phyloP scores from a whole-genome alignment of 441 rosid species.

The Geranium incanum region DNA sequence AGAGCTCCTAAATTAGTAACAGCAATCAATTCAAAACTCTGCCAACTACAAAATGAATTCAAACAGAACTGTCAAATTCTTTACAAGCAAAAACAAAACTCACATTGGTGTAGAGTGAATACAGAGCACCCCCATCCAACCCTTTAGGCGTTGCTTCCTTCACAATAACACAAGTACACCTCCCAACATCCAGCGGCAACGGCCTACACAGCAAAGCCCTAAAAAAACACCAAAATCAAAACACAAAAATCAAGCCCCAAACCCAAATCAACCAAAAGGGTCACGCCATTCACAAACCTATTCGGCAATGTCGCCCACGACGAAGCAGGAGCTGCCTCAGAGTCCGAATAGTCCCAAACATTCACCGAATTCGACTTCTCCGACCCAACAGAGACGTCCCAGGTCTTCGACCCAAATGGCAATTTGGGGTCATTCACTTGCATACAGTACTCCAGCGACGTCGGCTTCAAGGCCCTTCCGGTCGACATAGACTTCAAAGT shows the following conservation, averaged over 20 bases:
- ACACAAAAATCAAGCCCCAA: constrained; percentile 15
- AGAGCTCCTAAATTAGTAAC: background rate
- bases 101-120: constrained; percentile 77
- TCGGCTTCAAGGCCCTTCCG: constrained; percentile 49
- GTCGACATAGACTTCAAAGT: constrained; percentile 51
- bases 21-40: background rate
- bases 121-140: constrained; percentile 43
- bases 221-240: constrained; percentile 21
- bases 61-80: background rate
- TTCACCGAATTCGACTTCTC: constrained; percentile 59
- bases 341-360: constrained; percentile 88
- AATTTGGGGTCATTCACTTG: constrained; percentile 58
- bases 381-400: constrained; percentile 50
- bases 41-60: background rate
- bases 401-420: constrained; percentile 37
- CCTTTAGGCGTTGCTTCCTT: constrained; percentile 58
- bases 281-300: constrained; percentile 29
- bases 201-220: constrained; percentile 80
- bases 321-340: constrained; percentile 91
- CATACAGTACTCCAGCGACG: constrained; percentile 71
- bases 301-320: constrained; percentile 89
- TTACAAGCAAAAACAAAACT: constrained; percentile 21
- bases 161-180: constrained; percentile 76
- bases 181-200: constrained; percentile 79
- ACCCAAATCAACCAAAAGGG: background rate